A percentile compares a stretch with the other conserved stretches of the same genome.
These are phyloP conservation scores for Xylariomycetidae sp. DNA, from an alignment of 2,329 filamentous ascomycete species.

Conservation along the genomic window DNA sequence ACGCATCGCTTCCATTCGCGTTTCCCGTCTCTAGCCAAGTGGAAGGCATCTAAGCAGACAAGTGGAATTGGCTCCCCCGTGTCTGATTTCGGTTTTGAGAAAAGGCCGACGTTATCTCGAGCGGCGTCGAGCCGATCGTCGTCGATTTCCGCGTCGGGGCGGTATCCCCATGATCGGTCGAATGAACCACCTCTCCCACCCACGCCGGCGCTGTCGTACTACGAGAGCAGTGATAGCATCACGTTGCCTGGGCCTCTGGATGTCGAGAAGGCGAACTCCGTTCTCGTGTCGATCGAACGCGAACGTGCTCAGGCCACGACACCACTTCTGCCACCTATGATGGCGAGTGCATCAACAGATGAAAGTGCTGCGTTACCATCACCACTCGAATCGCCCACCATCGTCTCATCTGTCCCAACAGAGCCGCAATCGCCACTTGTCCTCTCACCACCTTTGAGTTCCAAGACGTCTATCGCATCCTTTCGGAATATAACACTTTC, in stretches of 20 bases:
- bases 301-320: slow-evolving; percentile 66
- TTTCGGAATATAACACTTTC: slow-evolving; percentile 48
- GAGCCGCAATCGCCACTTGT: slow-evolving; percentile 35
- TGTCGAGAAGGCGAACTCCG: slow-evolving; percentile 46
- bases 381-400: slow-evolving; percentile 79
- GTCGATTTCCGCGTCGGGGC: slow-evolving; percentile 62
- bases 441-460: slow-evolving; percentile 70
- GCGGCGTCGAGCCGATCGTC: slow-evolving; percentile 73
- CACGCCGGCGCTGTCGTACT: slow-evolving; percentile 60
- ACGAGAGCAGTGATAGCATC: slow-evolving; percentile 55
- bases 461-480: slow-evolving; percentile 72
- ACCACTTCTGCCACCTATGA: slow-evolving; percentile 77
- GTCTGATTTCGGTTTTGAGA: slow-evolving; percentile 81
- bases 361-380: slow-evolving; percentile 57
- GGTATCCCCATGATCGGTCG: slow-evolving; percentile 37
- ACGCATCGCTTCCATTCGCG: slow-evolving; percentile 62
- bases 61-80: slow-evolving; percentile 54
- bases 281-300: slow-evolving; percentile 48
- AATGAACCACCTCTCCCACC: slow-evolving; percentile 53
- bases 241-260: slow-evolving; percentile 44
- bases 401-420: slow-evolving; percentile 53
- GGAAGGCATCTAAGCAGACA: slow-evolving; percentile 42
- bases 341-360: slow-evolving; percentile 54
- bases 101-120: slow-evolving; percentile 59
- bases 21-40: slow-evolving; percentile 48